These are phyloP conservation scores for Yamadazyma mexicana DNA, from an alignment of 1,139 yeast genomes.

Conservation along the genomic window DNA sequence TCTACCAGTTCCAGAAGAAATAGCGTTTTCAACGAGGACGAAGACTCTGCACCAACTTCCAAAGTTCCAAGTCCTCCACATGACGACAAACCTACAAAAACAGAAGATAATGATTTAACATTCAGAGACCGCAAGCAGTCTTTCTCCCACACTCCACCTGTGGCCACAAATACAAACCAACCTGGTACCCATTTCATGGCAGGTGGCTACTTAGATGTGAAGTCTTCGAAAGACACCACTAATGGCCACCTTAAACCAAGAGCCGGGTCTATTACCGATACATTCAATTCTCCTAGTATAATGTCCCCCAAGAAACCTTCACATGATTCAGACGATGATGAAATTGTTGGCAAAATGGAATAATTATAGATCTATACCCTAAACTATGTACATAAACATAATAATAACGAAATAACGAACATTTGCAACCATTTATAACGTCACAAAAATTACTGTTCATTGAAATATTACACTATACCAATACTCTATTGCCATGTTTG, in stretches of 20 bases:
- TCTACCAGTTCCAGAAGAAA: conserved; percentile 13
- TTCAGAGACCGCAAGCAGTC: conserved; percentile 12
- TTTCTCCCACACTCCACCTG: conserved; percentile 20
- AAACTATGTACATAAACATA: neutral
- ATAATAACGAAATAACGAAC: neutral
- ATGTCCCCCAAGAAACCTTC: conserved; percentile 4
- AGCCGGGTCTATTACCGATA: conserved; percentile 2
- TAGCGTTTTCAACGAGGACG: conserved; percentile 17
- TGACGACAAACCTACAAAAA: neutral
- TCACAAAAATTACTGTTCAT: too few species aligned
- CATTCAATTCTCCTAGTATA: conserved; percentile 5
- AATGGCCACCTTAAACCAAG: conserved; percentile 4
- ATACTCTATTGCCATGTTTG: too few species aligned
- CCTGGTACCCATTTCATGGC: conserved; percentile 5
- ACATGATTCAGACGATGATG: conserved; percentile 9
- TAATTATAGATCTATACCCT: neutral
- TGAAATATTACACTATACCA: too few species aligned
- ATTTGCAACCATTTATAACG: neutral
- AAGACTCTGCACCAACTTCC: conserved; percentile 4
- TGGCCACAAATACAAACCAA: neutral
- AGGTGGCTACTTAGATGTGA: conserved; percentile 13
- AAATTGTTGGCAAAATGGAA: conserved; percentile 19
- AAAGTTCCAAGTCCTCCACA: conserved; percentile 11
- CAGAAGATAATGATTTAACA: neutral
- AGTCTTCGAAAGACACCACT: neutral